These are phyloP conservation scores for Candida krabiensis DNA, from an alignment of 805 yeast species.

Conservation along the genomic window DNA sequence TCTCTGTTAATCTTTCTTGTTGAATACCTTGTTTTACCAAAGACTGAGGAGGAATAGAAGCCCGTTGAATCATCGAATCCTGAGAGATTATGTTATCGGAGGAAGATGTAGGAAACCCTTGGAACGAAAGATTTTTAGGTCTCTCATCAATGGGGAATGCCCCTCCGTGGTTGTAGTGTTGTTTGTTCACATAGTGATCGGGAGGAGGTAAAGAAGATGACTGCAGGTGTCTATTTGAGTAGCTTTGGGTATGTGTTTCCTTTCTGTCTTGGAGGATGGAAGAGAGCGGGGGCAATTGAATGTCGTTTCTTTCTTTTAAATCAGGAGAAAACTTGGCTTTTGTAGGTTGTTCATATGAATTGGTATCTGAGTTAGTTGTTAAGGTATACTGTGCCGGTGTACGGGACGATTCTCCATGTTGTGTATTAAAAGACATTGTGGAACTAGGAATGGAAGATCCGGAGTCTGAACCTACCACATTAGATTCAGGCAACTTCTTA, in stretches of 20 bases:
- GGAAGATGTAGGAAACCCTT: not conserved
- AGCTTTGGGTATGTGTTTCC: not conserved
- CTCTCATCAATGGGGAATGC: constrained; percentile 3
- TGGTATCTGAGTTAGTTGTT: not conserved
- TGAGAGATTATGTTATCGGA: not conserved
- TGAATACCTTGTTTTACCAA: not conserved
- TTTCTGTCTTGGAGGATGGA: constrained; percentile 10
- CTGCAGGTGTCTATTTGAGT: not conserved
- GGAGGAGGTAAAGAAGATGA: constrained; percentile 2
- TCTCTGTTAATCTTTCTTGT: not conserved
- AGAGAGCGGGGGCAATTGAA: constrained; percentile 23
- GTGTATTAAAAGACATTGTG: not conserved
- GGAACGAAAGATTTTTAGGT: constrained; percentile 9
- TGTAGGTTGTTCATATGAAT: not conserved
- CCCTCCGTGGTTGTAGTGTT: not conserved
- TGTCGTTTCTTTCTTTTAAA: constrained; percentile 6
- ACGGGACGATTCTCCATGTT: not conserved
- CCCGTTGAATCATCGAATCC: not conserved
- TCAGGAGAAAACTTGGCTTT: constrained; percentile 5
- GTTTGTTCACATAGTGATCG: not conserved
- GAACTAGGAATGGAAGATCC: not conserved
- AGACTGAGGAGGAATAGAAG: not conserved
- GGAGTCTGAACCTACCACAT: not conserved
- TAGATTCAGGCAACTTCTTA: not conserved
- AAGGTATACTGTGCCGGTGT: not conserved